Percentiles rank a stretch among this genome's conserved stretches.
These are phyloP conservation scores for Extremus antarcticus DNA, from an alignment of 495 filamentous ascomycete species.

Conservation along the genomic window DNA sequence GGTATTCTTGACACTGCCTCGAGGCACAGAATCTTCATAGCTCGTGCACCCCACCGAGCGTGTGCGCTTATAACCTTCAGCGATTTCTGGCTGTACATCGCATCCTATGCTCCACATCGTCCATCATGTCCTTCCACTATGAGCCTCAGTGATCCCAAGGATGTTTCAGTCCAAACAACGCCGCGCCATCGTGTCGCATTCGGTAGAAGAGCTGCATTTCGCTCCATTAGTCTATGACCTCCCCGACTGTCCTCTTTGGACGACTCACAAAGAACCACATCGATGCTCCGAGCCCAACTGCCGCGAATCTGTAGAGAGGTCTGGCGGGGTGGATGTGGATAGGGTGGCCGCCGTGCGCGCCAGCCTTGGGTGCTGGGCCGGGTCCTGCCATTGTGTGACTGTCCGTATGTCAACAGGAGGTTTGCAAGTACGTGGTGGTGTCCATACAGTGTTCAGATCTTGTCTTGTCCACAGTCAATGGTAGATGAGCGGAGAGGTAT, in stretches of 20 bases:
- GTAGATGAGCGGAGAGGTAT: background rate
- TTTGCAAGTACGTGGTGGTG: background rate
- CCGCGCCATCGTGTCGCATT: constrained; percentile 85
- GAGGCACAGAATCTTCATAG: background rate
- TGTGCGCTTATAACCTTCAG: too few relatives aligned
- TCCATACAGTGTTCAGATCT: background rate
- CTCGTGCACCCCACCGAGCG: too few relatives aligned
- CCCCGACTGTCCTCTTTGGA: too few relatives aligned
- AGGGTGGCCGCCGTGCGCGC: constrained; percentile 45
- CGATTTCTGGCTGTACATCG: too few relatives aligned
- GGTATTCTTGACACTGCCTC: background rate
- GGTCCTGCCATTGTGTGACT: constrained; percentile 14
- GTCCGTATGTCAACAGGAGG: background rate
- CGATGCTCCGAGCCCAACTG: constrained; percentile 76
- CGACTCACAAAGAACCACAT: constrained; percentile 95
- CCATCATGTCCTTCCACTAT: too few relatives aligned
- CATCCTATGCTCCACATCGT: too few relatives aligned
- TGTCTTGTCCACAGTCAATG: background rate
- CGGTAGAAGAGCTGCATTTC: constrained; percentile 73
- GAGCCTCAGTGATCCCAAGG: constrained; percentile 95
- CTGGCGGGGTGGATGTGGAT: constrained; percentile 62
- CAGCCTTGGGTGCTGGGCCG: constrained; percentile 1
- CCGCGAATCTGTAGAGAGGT: constrained; percentile 70
- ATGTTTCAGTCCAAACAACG: constrained; percentile 86
- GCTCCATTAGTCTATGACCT: background rate